phyloP scores from a whole-genome alignment of 257 asterid genomes.

The Marsdenia floribunda region DNA sequence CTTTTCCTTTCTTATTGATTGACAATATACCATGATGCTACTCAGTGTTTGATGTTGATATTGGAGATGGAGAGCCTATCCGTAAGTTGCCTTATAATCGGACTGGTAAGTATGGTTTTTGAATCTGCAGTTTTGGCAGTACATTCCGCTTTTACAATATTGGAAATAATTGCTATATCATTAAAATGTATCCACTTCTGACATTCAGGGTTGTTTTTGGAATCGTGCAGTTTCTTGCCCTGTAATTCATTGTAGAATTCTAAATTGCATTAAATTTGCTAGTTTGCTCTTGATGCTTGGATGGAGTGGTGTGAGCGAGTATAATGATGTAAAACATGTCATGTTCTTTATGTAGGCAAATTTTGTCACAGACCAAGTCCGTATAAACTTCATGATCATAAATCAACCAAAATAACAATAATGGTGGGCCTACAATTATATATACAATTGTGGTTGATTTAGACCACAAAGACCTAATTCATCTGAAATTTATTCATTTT shows the following conservation, averaged over 20 bases:
- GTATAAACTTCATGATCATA: no score
- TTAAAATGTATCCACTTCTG: neutral
- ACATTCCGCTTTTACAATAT: neutral
- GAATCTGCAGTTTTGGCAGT: slow-evolving; percentile 1
- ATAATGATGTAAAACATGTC: neutral
- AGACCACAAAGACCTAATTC: no score
- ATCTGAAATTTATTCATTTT: no score
- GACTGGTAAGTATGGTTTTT: slow-evolving; percentile 49
- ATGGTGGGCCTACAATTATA: no score
- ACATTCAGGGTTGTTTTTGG: neutral
- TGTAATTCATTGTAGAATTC: neutral
- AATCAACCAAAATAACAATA: no score
- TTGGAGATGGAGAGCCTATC: slow-evolving; percentile 96
- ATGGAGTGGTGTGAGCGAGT: neutral
- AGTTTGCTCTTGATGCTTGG: neutral
- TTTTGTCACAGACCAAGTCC: no score
- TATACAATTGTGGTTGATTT: no score
- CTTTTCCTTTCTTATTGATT: slow-evolving; percentile 19
- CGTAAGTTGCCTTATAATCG: slow-evolving; percentile 94
- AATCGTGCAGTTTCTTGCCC: neutral
- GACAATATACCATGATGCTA: slow-evolving; percentile 20
- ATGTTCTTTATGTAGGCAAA: neutral
- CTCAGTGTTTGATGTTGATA: slow-evolving; percentile 95
- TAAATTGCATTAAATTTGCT: neutral
- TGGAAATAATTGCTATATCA: neutral